phyloP scores from a whole-genome alignment of 345 rosid species.

The Citrus unshiu region DNA sequence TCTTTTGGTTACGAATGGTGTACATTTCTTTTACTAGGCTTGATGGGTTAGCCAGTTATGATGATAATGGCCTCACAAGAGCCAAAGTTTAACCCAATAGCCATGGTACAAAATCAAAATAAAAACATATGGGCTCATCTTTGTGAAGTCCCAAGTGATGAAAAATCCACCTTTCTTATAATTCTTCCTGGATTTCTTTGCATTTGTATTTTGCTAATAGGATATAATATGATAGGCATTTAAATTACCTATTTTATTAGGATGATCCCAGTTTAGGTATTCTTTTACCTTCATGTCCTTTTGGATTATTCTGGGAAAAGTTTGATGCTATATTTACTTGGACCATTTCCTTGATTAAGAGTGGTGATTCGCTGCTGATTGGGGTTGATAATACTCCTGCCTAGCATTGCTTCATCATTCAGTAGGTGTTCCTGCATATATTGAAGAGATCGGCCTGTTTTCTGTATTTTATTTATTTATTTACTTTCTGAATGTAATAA shows the following conservation, averaged over 20 bases:
- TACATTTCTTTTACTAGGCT: background rate
- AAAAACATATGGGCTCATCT: background rate
- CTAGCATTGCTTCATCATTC: background rate
- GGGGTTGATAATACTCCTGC: background rate
- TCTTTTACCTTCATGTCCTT: background rate
- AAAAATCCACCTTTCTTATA: background rate
- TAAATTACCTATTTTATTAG: background rate
- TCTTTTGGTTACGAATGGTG: background rate
- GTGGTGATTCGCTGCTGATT: background rate
- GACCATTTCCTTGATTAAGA: background rate
- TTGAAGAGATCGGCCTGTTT: background rate
- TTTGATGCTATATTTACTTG: background rate
- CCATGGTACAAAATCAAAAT: background rate
- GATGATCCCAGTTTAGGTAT: background rate
- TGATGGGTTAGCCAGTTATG: background rate
- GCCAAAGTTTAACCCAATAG: background rate
- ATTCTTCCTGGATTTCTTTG: background rate
- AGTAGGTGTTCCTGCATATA: background rate
- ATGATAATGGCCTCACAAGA: background rate
- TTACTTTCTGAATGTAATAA: background rate
- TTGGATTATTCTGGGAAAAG: background rate
- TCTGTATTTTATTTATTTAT: background rate
- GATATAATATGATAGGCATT: background rate
- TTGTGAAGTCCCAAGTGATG: background rate
- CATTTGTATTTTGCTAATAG: background rate